These are phyloP conservation scores for Wickerhamiella kurtzmanii DNA, from an alignment of 805 yeast genomes.

Conservation along the genomic window DNA sequence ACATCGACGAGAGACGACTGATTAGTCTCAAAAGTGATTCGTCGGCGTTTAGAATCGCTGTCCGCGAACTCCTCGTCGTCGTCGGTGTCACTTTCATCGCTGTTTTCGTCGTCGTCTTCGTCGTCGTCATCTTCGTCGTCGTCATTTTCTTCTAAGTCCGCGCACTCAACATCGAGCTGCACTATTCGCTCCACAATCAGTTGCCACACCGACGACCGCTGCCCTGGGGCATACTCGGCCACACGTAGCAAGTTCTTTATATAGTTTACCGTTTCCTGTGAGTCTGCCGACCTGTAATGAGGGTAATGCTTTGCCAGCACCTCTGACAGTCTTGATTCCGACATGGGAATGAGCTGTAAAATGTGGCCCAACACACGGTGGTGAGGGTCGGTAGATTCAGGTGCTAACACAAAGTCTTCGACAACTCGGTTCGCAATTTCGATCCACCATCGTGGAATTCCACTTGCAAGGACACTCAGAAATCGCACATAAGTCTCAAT, in stretches of 20 bases:
- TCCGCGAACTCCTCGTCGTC: slow-evolving; percentile 12
- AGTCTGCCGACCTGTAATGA: slow-evolving; percentile 47
- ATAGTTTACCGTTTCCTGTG: slow-evolving; percentile 34
- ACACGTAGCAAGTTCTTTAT: slow-evolving; percentile 48
- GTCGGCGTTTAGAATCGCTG: not conserved
- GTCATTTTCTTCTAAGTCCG: slow-evolving; percentile 50
- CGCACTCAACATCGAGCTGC: slow-evolving; percentile 82
- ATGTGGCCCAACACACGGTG: slow-evolving; percentile 57
- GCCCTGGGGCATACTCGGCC: slow-evolving; percentile 59
- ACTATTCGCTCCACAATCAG: slow-evolving; percentile 66
- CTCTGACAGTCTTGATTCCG: slow-evolving; percentile 49
- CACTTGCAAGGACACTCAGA: slow-evolving; percentile 63
- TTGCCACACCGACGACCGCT: slow-evolving; percentile 66
- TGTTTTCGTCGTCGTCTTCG: slow-evolving; percentile 19
- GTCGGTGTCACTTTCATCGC: slow-evolving; percentile 6
- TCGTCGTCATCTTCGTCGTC: slow-evolving; percentile 25
- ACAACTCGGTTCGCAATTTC: slow-evolving; percentile 66
- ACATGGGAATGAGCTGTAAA: slow-evolving; percentile 66
- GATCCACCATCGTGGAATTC: slow-evolving; percentile 79
- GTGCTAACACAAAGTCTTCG: slow-evolving; percentile 35
- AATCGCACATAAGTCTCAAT: slow-evolving; percentile 53
- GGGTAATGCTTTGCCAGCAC: slow-evolving; percentile 57
- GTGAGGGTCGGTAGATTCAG: slow-evolving; percentile 31
- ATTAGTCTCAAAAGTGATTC: not conserved
- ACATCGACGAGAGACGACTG: slow-evolving; percentile 17